Base-by-base conservation (phyloP, 2,329 filamentous ascomycete genomes). In the Daldinia sp. region DNA sequence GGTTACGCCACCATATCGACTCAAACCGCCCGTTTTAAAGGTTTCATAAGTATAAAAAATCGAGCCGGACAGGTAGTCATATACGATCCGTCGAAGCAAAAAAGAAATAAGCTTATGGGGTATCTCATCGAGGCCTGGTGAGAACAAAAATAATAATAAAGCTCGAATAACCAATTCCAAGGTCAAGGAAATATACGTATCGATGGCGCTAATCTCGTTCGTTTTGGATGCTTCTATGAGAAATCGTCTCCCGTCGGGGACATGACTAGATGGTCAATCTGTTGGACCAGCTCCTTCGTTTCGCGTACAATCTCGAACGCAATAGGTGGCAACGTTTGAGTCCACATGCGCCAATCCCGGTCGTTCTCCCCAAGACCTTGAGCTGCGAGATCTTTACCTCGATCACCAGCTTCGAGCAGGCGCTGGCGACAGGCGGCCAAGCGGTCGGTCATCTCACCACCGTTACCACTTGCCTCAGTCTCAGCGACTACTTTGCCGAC, bases 291-390 rank as follows among this genome's bases (percentile, higher is more conserved):
- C 74, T 91, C 92, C 80, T 94, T 95, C 52, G 90, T 91, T 77
- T 93, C 90, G 62, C 90, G 84, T 5, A 91, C 92, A 73, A 94
- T 90, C 77, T 93, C 90, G 77, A 96, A 96, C n/a, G 92, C 92
- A 69, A 95, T 88, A 1, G 92, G 92, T 9, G 92, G 92, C 51
- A 96, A 79, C 25, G 86, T 88, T 75, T 90, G 88, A 56, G 85
- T 89, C 81, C 90, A 89, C 72, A 83, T 81, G 65, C 82, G 82
- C 86, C 86, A 88, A 66, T 86, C 82, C 63, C 82, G 79, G 55
- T 83, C 81, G 39, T 82, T 81, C 47, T 85, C 79, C 37, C 81
- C 80, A 13, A 81, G 78, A 48, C 82, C 83, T 2, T 82, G 77
- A 32, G 77, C 82, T 6, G 82, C 84, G 23, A 90, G 83, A 7